These are phyloP conservation scores for Geotrichum europaeum DNA, from an alignment of 1,139 yeast genomes.

Conservation along the genomic window DNA sequence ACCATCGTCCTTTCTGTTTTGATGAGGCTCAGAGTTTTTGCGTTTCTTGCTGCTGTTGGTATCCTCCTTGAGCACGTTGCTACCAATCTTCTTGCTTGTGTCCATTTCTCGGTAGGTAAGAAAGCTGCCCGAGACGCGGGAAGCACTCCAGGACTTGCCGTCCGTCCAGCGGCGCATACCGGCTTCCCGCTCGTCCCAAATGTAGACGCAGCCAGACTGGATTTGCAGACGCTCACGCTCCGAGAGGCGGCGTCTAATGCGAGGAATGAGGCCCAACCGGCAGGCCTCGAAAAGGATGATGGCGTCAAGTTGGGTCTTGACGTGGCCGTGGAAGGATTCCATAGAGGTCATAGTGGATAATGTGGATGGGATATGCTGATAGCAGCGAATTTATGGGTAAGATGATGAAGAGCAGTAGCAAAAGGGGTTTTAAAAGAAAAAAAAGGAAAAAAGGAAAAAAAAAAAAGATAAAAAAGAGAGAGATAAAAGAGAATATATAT, in stretches of 20 bases:
- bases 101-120: constrained; percentile 52
- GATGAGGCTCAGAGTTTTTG: constrained; percentile 14
- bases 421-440: neutral
- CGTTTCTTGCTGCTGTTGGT: constrained; percentile 4
- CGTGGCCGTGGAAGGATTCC: constrained; percentile 51
- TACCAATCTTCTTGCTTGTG: constrained; percentile 19
- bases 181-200: constrained; percentile 56
- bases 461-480: neutral
- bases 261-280: constrained; percentile 43
- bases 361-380: neutral
- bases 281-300: constrained; percentile 52
- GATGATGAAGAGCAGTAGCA: neutral
- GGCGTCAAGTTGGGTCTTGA: constrained; percentile 49
- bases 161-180: constrained; percentile 65
- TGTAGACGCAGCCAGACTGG: constrained; percentile 46
- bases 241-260: constrained; percentile 46
- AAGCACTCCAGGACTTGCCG: constrained; percentile 58
- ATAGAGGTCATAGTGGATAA: constrained; percentile 25
- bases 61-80: neutral
- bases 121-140: constrained; percentile 53
- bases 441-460: neutral
- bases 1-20: constrained; percentile 13
- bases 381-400: neutral
- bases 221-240: constrained; percentile 47
- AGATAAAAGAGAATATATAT: neutral